phyloP scores from a whole-genome alignment of 2,329 filamentous ascomycete species.

The Penicillium paneum region DNA sequence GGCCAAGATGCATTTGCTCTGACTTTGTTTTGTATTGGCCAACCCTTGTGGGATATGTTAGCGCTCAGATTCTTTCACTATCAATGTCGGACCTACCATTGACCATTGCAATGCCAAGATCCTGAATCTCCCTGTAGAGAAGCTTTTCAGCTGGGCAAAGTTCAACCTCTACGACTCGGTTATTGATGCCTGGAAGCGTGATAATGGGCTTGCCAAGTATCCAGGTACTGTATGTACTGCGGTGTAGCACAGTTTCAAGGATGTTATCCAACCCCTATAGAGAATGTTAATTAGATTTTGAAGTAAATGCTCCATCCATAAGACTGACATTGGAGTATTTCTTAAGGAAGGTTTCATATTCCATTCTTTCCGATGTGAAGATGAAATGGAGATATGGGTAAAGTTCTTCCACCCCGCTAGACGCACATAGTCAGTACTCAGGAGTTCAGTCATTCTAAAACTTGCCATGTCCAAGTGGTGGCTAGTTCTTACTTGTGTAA shows the following conservation, averaged over 20 bases:
- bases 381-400: constrained; percentile 41
- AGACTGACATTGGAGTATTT: constrained; percentile 25
- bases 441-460: not conserved
- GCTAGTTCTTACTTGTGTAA: constrained; percentile 34
- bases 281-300: not conserved
- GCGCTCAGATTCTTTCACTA: not conserved
- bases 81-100: constrained; percentile 19
- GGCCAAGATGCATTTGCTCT: constrained; percentile 43
- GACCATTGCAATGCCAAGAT: constrained; percentile 4
- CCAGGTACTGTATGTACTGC: not conserved
- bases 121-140: not conserved
- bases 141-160: not conserved
- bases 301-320: fast-evolving
- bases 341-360: constrained; percentile 23
- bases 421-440: not conserved
- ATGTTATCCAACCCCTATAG: not conserved
- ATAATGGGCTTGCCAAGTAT: not conserved
- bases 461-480: too few species aligned
- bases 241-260: not conserved
- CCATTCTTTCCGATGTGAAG: constrained; percentile 27
- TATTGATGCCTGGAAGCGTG: not conserved
- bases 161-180: not conserved
- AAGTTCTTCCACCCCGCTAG: constrained; percentile 36
- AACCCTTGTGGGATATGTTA: constrained; percentile 29
- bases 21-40: constrained; percentile 6